Evolutionary conservation across 1,284 basidiomycete genomes (phyloP).

Genomic region (Inonotus hispidus): DNA sequence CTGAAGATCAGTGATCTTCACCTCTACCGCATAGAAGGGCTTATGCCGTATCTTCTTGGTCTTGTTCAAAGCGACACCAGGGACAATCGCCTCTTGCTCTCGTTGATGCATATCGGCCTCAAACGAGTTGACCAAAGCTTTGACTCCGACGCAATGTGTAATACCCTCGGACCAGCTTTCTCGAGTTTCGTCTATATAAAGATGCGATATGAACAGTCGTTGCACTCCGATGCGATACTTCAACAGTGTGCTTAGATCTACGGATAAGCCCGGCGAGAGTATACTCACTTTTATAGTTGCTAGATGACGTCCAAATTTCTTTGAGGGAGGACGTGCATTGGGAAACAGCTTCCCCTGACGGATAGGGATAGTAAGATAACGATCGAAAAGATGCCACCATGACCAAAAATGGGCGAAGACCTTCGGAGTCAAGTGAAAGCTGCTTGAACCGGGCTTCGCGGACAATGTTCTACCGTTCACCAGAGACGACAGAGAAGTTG

Average conservation of each 20-base stretch:
- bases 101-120: constrained; percentile 92
- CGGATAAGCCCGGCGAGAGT: not conserved
- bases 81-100: constrained; percentile 69
- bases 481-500: constrained; percentile 75
- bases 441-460: constrained; percentile 47
- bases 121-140: constrained; percentile 78
- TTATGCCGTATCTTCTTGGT: constrained; percentile 69
- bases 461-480: constrained; percentile 25
- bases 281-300: constrained; percentile 71
- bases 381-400: constrained; percentile 88
- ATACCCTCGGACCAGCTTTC: constrained; percentile 76
- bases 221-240: constrained; percentile 75
- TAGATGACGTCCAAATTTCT: constrained; percentile 86
- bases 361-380: constrained; percentile 77
- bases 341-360: constrained; percentile 84
- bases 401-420: constrained; percentile 88
- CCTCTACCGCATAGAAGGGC: constrained; percentile 89
- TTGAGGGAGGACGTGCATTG: constrained; percentile 63
- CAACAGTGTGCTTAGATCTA: not conserved
- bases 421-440: constrained; percentile 84
- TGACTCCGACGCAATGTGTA: constrained; percentile 78
- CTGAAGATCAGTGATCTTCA: constrained; percentile 75
- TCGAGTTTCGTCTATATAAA: constrained; percentile 76
- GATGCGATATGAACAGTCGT: constrained; percentile 82
- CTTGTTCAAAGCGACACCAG: constrained; percentile 41